Base-by-base conservation (phyloP, 2,329 filamentous ascomycete genomes). In the Fusarium sp. region DNA sequence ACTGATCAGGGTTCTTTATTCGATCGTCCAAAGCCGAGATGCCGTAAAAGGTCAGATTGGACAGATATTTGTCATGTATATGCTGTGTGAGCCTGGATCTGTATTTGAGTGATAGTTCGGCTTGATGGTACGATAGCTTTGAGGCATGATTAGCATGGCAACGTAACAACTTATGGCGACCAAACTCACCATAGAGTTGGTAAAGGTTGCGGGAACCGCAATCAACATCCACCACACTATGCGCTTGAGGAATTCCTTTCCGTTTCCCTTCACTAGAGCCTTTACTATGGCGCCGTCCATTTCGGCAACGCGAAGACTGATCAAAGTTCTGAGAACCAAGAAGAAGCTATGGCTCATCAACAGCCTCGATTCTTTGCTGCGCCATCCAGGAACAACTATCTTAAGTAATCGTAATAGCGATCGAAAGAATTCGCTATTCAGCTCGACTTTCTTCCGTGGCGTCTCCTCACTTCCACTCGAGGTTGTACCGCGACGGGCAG, bases 211-310 rank as follows among this genome's bases (percentile, higher is more conserved):
- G 11, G 96, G 96, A 17, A 99, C 86, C 25, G 96, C 95, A 70
- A 99, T 96, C 56, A 95, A 78, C 96, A 99, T 99, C 96, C 96
- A 99, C 94, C 95, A 97, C 7, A 96, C 87, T 72, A 99, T 89
- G 1, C 93, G 90, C 71, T 90, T 89, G 73, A 98, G 76, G 71
- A 99, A 99, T 70, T 97, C 94, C 78, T 89, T 92, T 17, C 95
- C 96, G 71, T 91, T 96, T 3, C 96, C 96, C 78, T 94, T 90
- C 45, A 99, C 94, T 56, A 99, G 82, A 68, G 89, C 94, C 81
- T 96, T 97, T 61, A 99, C 96, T 62, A 99, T 88, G 63, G 90
- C 90, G 45, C 96, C 96, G 79, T 99, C 96, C 84, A 99, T 90
- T 78, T 97, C 94, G 3, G 96, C 96, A 22, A 99, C 96, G 79